Evolutionary conservation across 129 eudicot genomes (phyloP).

Genomic region (Apium graveolens): DNA sequence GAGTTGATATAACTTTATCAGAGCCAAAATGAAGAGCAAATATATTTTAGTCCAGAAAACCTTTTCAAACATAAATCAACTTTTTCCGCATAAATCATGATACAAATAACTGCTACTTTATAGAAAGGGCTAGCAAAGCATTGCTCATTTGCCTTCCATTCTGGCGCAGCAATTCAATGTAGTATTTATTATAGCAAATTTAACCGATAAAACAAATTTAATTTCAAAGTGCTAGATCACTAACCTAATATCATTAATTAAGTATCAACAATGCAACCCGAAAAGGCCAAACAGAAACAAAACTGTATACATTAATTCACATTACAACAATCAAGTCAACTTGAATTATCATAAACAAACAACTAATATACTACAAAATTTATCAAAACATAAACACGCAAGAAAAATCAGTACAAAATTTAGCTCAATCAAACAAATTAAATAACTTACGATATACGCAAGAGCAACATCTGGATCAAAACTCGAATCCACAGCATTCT

Average conservation of each 20-base stretch:
- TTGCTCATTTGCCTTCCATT: background rate
- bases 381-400: background rate
- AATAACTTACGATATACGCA: constrained; percentile 48
- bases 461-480: constrained; percentile 59
- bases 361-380: background rate
- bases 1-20: background rate
- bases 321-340: constrained; percentile 18
- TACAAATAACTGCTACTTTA: background rate
- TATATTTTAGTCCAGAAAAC: background rate
- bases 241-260: background rate
- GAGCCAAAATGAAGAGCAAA: background rate
- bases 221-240: background rate
- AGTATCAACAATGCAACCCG: constrained; percentile 4
- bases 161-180: background rate
- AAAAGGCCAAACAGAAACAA: background rate
- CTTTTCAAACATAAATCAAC: background rate
- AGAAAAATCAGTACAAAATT: constrained; percentile 1
- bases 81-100: background rate
- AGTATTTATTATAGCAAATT: background rate
- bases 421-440: background rate
- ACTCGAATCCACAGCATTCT: constrained; percentile 25
- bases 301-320: background rate
- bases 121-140: background rate
- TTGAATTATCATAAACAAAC: background rate
- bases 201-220: background rate